Evolutionary conservation across 1,284 basidiomycete species (phyloP), one percentile per base, ranked within the genome.

Genomic region (Ustilago bromivora): DNA sequence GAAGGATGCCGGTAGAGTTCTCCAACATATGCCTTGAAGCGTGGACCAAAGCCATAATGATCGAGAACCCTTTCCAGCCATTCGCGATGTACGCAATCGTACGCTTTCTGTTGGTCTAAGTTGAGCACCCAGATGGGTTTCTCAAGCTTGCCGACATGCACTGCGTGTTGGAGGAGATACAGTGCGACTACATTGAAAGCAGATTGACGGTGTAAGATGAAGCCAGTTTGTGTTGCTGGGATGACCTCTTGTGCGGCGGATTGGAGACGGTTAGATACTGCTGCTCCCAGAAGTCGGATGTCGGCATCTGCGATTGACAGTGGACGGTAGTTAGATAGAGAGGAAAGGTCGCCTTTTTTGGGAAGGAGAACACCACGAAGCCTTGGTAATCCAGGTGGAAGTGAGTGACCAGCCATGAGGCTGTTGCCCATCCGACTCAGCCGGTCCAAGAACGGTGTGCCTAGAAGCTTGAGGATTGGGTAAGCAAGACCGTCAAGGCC

Each of bases 71-170:
- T 13, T 8, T 41, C 49, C 1, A 61, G 17, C 51, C 59, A 61
- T 19, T 52, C 19, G 10, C 31, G 36, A 3, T 28, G 38, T 13
- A 61, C 59, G 11, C 38, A 51, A 31, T 61, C 51, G 31, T 61
- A 61, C 0, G 59, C 59, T 32, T 52, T 52, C 31, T 52, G 51
- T 13, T 52, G 51, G n/a, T 52, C 51, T 7, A 52, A 34, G n/a
- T 61, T 61, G 38, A 61, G 59, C 13, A 61, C 31, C 59, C 59
- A 61, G 35, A 61, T 13, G 9, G 59, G 59, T 13, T 34, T 10
- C 15, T 28, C 32, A 31, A 62, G 32, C 38, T 46, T 36, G 5
- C 53, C 53, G 0, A 32, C 40, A 3, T 46, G 12, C 3, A 62
- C 31, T 11, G 61, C 52, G 15, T 62, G 61, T 36, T 62, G 61